Base-by-base conservation (phyloP, 2,329 filamentous ascomycete genomes). In the Apiospora malaysiana region DNA sequence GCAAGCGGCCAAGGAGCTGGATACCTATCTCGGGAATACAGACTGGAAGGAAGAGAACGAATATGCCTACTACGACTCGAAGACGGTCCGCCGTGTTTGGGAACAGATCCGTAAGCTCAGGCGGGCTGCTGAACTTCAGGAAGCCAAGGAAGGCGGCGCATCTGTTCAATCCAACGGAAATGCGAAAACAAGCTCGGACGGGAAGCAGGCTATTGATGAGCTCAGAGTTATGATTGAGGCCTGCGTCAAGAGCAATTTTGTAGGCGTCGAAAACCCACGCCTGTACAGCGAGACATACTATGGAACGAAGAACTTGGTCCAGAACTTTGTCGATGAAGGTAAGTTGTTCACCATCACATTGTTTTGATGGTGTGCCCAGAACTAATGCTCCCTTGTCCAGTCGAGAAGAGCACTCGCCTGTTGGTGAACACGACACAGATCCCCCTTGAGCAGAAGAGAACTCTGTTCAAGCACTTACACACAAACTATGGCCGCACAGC, bases 281-380 rank as follows among this genome's bases (percentile, higher is more conserved):
- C 83, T 99, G n/a, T 99, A 99, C 80, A 97, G 94, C 77, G 95
- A 98, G 83, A 97, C 95, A 3, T 99, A 99, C 79, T 97, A 94
- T 76, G 96, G 96, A 43, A 98, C 96, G n/a, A 99, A 99, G 82
- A 90, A 96, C 72, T 82, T 98, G 74, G 93, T 97, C 42, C 96
- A 98, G 81, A 91, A 91, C 70, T 98, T 95, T 78, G 85, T 97
- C 63, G 94, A 98, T 72, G 95, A 98, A 82, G 86, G 90, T 91
- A 81, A 77, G 85, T 78, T 45, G 65, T 66, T 76, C 45, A 16
- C 32, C 79, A n/a, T 25, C 76, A 80, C 70, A 18, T 25, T 21
- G 4, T 43, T 27, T 23, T 40, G 7, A n/a, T 8, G 21, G 8
- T 4, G 40, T 68, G 27, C 37, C 10, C 27, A 8, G 5, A 25